Percentiles rank a stretch among this genome's conserved stretches.
These are phyloP conservation scores for Geotrichum phurueaensis DNA, from an alignment of 1,139 yeast genomes.

Conservation along the genomic window DNA sequence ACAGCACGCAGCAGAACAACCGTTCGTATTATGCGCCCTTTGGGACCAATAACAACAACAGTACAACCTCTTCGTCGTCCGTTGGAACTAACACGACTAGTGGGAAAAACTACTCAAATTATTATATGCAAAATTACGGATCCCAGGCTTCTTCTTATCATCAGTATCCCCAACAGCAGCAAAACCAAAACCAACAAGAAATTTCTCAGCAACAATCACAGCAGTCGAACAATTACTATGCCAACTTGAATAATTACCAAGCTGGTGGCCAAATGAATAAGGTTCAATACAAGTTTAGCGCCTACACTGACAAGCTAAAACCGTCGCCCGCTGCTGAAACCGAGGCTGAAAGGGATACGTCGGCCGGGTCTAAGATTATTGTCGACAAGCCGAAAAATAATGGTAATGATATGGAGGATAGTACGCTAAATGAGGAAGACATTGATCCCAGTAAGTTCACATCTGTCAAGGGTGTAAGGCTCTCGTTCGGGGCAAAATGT, in stretches of 20 bases:
- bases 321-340: not conserved
- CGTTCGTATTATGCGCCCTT: not conserved
- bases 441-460: not conserved
- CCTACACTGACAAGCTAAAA: not conserved
- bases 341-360: not conserved
- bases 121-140: not conserved
- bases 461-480: not conserved
- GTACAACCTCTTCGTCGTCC: not conserved
- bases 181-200: not conserved
- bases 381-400: not conserved
- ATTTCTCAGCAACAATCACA: not conserved
- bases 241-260: not conserved
- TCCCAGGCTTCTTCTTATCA: not conserved
- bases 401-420: not conserved
- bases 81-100: not conserved
- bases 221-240: not conserved
- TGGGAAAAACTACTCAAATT: not conserved
- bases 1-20: not conserved
- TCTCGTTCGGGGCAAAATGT: slow-evolving; percentile 6
- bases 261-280: not conserved
- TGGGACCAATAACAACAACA: not conserved
- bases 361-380: not conserved
- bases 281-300: not conserved
- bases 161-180: not conserved
- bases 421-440: not conserved